A percentile compares a stretch with the other conserved stretches of the same genome.
phyloP scores from a whole-genome alignment of 2,329 filamentous ascomycete species.

The Botryotinia calthae region DNA sequence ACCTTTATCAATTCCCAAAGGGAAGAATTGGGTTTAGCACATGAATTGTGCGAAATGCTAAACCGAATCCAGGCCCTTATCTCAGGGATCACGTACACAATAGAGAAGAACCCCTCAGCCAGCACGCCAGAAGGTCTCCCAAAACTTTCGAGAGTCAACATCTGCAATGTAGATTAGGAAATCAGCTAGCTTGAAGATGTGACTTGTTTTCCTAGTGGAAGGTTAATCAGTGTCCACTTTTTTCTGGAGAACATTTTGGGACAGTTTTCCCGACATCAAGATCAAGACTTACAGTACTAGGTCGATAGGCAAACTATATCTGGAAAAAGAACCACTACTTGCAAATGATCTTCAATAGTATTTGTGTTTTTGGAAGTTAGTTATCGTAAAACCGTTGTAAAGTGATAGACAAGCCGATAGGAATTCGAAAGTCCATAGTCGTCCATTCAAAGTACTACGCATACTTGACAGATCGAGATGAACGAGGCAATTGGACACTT shows the following conservation, averaged over 20 bases:
- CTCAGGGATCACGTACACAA: not conserved
- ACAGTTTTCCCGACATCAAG: not conserved
- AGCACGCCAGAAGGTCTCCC: not conserved
- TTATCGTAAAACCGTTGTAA: no score
- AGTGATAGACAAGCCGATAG: not conserved
- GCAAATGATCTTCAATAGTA: not conserved
- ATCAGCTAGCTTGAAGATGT: not conserved
- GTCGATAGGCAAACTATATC: not conserved
- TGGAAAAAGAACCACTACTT: not conserved
- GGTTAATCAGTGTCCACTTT: not conserved
- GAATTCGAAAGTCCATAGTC: not conserved
- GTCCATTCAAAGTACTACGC: not conserved
- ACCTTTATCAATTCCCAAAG: not conserved
- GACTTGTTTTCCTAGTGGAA: not conserved
- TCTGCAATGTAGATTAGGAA: not conserved
- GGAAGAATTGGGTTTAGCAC: not conserved
- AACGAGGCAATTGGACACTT: not conserved
- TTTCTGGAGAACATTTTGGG: not conserved
- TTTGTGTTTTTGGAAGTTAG: not conserved
- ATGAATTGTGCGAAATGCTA: not conserved
- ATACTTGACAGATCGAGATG: not conserved
- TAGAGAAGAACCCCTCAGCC: not conserved
- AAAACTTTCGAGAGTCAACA: not conserved
- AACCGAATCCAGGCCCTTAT: not conserved
- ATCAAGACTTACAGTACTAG: not conserved